Evolutionary conservation across 2,329 filamentous ascomycete species (phyloP), one percentile per base, ranked within the genome.

Genomic region (Alternaria burnsii): DNA sequence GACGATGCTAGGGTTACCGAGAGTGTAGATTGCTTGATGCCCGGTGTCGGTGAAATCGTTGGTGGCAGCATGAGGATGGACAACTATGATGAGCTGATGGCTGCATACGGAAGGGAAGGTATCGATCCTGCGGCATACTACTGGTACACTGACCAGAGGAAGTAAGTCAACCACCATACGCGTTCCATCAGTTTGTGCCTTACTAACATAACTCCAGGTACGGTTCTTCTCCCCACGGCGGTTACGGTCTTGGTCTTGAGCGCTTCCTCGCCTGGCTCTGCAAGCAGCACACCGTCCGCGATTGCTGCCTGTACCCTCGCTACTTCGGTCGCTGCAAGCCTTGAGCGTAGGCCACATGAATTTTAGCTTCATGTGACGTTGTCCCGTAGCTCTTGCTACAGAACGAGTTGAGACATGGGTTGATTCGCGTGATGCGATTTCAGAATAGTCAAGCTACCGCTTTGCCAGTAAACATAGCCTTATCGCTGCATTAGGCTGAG

Each of bases 121-220:
- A 96, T 98, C 78, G 88, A 92, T 71, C 88, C 93, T 20, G 87
- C 87, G 71, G 89, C 90, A 46, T 98, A 98, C 83, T 98, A 96
- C 86, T 99, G 95, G 95, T 99, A 98, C 83, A 96, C 93, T 32
- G 95, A 97, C 82, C 93, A 97, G 87, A 86, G 94, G 77, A 97
- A 95, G 92, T 94, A 82, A 84, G 90, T 88, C 3, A 24, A 3
- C n/a, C 7, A 16, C 12, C 12, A 34, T 12, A 11, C 52, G 3
- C 16, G 5, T 3, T 53, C 2, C 14, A 5, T 10, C 18, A 16
- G 9, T 44, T 47, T 30, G 40, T 2, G 1, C 38, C 24, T 46
- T 52, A 46, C 71, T 77, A 63, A 76, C 61, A 56, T 16, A 20
- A 9, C 14, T 46, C 24, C 62, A 93, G 91, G 80, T 97, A 98